Conservation (phyloP, 2,329 filamentous ascomycete species). For the Teratosphaeria gauchensis region DNA sequence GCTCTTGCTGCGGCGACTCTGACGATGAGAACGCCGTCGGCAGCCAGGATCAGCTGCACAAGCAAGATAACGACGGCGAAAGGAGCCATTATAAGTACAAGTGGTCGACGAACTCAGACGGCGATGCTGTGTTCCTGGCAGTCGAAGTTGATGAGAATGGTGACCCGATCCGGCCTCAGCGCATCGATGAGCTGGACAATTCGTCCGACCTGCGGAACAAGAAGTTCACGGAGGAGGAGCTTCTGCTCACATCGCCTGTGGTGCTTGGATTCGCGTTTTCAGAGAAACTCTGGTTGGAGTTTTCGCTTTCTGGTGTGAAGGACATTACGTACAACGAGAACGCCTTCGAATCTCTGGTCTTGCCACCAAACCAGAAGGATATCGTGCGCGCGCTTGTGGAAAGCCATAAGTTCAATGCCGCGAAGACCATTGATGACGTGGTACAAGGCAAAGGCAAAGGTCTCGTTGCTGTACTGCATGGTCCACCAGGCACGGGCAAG, state of each 20-base stretch:
- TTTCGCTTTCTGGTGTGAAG: conserved; percentile 66
- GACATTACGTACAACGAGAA: conserved; percentile 78
- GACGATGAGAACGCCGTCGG: conserved; percentile 33
- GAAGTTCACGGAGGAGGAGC: conserved; percentile 68
- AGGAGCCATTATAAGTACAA: conserved; percentile 29
- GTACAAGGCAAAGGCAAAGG: conserved; percentile 72
- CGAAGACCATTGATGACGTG: conserved; percentile 69
- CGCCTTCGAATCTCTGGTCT: conserved; percentile 72
- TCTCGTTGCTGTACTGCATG: conserved; percentile 71
- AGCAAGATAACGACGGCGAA: conserved; percentile 34
- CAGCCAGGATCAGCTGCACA: conserved; percentile 40
- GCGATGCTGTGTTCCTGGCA: conserved; percentile 42
- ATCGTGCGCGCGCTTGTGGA: conserved; percentile 71
- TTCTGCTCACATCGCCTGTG: conserved; percentile 72
- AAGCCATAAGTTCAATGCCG: conserved; percentile 71
- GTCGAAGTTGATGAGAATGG: conserved; percentile 48
- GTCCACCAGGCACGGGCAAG: conserved; percentile 79
- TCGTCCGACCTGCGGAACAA: conserved; percentile 18
- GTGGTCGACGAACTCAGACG: conserved; percentile 39
- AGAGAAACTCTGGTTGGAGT: conserved; percentile 85
- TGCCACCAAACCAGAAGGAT: conserved; percentile 53
- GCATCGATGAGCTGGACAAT: conserved; percentile 46
- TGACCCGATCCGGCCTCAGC: conserved; percentile 45
- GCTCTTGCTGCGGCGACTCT: conserved; percentile 28
- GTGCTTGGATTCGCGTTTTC: conserved; percentile 80